These are phyloP conservation scores for Acarospora socialis DNA, from an alignment of 2,329 filamentous ascomycete species.

Conservation along the genomic window DNA sequence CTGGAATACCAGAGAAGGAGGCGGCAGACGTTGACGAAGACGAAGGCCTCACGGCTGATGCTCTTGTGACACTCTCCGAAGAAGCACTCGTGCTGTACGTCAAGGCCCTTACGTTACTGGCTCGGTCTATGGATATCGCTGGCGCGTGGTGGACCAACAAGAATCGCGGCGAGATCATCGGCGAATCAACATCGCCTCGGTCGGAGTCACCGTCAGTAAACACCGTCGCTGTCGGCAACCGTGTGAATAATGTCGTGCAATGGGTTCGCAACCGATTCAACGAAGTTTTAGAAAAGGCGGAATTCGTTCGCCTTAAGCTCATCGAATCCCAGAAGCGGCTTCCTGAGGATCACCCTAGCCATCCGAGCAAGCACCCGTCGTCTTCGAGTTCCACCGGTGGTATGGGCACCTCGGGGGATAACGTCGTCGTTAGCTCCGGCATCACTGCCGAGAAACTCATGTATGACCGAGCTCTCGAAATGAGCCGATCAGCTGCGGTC, in stretches of 20 bases:
- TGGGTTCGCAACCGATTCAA: slow-evolving; percentile 94
- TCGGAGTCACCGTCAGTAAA: slow-evolving; percentile 31
- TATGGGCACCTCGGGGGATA: slow-evolving; percentile 54
- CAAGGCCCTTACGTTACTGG: slow-evolving; percentile 77
- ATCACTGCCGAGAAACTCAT: slow-evolving; percentile 93
- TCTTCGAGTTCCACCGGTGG: slow-evolving; percentile 43
- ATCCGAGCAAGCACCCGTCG: slow-evolving; percentile 61
- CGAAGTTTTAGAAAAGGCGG: slow-evolving; percentile 90
- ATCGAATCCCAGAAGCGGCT: slow-evolving; percentile 73
- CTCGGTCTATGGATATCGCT: slow-evolving; percentile 91
- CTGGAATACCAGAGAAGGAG: slow-evolving; percentile 15
- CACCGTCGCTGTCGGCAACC: slow-evolving; percentile 42
- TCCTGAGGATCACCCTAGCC: slow-evolving; percentile 70
- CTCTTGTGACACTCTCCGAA: slow-evolving; percentile 74
- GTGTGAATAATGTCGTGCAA: slow-evolving; percentile 87
- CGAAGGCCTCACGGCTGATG: slow-evolving; percentile 70
- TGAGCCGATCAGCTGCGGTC: slow-evolving; percentile 88
- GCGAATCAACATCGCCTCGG: slow-evolving; percentile 29
- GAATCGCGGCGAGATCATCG: slow-evolving; percentile 47
- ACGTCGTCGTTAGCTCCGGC: slow-evolving; percentile 71
- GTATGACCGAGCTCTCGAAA: slow-evolving; percentile 94
- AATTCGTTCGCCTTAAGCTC: slow-evolving; percentile 79
- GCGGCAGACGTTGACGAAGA: slow-evolving; percentile 38
- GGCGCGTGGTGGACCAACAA: slow-evolving; percentile 81
- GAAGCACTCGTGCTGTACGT: slow-evolving; percentile 93